These are phyloP conservation scores for Avicennia marina DNA, from an alignment of 257 asterid genomes.

Conservation along the genomic window DNA sequence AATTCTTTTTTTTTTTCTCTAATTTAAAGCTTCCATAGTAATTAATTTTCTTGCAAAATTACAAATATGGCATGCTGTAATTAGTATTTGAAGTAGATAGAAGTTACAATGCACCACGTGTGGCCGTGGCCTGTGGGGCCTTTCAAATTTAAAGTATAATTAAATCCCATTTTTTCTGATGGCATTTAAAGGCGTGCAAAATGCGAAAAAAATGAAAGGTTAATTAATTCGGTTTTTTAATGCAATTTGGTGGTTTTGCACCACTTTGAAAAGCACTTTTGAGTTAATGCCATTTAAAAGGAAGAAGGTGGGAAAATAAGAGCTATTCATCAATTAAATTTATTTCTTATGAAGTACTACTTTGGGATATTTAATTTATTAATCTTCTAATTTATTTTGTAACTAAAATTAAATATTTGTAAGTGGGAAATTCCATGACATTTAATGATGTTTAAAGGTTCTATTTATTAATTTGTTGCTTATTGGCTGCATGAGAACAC, in stretches of 20 bases:
- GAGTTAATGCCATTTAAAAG: background rate
- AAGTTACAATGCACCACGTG: too few species aligned
- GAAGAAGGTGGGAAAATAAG: background rate
- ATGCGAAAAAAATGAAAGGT: background rate
- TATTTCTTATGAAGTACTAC: too few species aligned
- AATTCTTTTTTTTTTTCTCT: too few species aligned
- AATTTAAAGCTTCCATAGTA: background rate
- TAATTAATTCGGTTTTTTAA: background rate
- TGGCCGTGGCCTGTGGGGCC: background rate
- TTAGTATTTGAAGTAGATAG: background rate
- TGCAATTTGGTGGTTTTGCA: slow-evolving; percentile 1
- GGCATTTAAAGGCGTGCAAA: background rate
- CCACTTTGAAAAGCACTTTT: background rate
- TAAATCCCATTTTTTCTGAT: background rate
- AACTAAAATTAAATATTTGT: too few species aligned
- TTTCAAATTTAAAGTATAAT: background rate
- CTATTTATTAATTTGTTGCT: background rate
- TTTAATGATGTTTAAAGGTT: too few species aligned
- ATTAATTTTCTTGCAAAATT: background rate
- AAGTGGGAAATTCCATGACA: too few species aligned
- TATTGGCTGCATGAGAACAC: background rate
- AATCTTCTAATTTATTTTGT: too few species aligned
- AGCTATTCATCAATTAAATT: background rate
- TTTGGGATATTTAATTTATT: too few species aligned
- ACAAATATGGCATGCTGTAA: background rate